Evolutionary conservation across 202 grass and related monocot genomes (phyloP), one percentile per base, ranked within the genome.

Genomic region (Hordeum pubiflorum): DNA sequence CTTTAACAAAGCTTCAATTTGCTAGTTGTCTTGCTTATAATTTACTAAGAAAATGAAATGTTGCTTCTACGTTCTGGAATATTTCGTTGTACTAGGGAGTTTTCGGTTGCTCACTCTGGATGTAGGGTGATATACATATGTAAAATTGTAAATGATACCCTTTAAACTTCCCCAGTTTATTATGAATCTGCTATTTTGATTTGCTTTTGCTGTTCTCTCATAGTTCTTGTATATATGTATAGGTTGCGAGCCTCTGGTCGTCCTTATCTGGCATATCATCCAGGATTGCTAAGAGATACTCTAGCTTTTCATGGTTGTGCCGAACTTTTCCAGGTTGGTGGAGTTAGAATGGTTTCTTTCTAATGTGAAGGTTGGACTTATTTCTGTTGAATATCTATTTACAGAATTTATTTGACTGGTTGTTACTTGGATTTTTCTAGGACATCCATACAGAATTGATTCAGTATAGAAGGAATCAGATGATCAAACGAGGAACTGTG

Each of bases 271-370:
- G 89, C 89, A 27, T 96, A 99, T 89, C 87, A 96, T 52, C 92
- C 92, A 38, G 96, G 96, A 54, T 73, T 99, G 39, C 65, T 99
- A 58, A 99, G 92, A 80, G 92, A 99, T 82, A 93, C 91, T 79
- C 81, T 99, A 83, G 96, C 96, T 80, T 96, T 91, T 93, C 96
- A 99, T 96, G 96, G 96, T 59, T 99, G 96, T 74, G 96, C 96
- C 62, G 96, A 99, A 91, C 89, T 90, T 39, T 99, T 93, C 80
- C 96, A 99, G 96, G 96, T 99, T 87, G 44, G 72, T 87, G 73
- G 87, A 70, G 4, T 77, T 84, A 27, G 58, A 55, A 58, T 83
- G 61, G 15, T 60, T 58, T 71, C 24, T 12, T 65, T 77, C 63
- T 64, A 41, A 52, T 86, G 34, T 69, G 24, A 62, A 55, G 9